phyloP scores from a whole-genome alignment of 208 protist genomes.

The Lotmaria passim region DNA sequence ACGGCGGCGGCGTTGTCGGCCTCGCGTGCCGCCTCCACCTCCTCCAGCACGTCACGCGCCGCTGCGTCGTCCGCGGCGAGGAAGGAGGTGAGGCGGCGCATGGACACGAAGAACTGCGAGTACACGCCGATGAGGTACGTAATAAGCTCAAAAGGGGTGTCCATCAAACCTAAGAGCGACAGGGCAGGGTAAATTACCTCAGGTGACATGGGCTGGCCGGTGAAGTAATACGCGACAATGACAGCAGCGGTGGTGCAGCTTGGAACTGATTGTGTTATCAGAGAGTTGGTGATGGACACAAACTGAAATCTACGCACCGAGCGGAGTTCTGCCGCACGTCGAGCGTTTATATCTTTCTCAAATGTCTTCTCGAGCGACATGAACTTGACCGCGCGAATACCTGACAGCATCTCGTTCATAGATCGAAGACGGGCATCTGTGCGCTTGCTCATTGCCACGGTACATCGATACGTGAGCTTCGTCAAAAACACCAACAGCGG shows the following conservation, averaged over 20 bases:
- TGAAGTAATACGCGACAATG: slow-evolving; percentile 54
- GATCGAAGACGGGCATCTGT: slow-evolving; percentile 90
- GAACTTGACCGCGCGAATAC: slow-evolving; percentile 93
- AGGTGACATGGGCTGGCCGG: slow-evolving; percentile 69
- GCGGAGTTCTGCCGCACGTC: slow-evolving; percentile 54
- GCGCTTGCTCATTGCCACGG: slow-evolving; percentile 25
- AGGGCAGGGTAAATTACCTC: slow-evolving; percentile 59
- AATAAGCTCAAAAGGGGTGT: slow-evolving; percentile 75
- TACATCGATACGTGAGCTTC: slow-evolving; percentile 31
- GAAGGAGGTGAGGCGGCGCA: slow-evolving; percentile 75
- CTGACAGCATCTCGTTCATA: slow-evolving; percentile 92
- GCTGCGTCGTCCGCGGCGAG: slow-evolving; percentile 54
- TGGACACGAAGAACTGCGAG: slow-evolving; percentile 79
- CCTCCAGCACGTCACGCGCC: slow-evolving; percentile 29
- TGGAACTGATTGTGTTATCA: slow-evolving; percentile 61
- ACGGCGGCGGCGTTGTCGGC: slow-evolving; percentile 25
- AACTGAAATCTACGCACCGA: slow-evolving; percentile 41
- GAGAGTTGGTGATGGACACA: slow-evolving; percentile 36
- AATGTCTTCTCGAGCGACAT: slow-evolving; percentile 90
- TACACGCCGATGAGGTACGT: slow-evolving; percentile 63
- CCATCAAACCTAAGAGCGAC: slow-evolving; percentile 34
- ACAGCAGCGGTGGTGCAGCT: slow-evolving; percentile 57
- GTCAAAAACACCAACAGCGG: slow-evolving; percentile 74
- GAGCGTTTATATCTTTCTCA: slow-evolving; percentile 36
- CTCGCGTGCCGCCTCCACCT: slow-evolving; percentile 11